Evolutionary conservation across 768 basidiomycete species (phyloP), one percentile per base, ranked within the genome.

Genomic region (Cystobasidium onofrii): DNA sequence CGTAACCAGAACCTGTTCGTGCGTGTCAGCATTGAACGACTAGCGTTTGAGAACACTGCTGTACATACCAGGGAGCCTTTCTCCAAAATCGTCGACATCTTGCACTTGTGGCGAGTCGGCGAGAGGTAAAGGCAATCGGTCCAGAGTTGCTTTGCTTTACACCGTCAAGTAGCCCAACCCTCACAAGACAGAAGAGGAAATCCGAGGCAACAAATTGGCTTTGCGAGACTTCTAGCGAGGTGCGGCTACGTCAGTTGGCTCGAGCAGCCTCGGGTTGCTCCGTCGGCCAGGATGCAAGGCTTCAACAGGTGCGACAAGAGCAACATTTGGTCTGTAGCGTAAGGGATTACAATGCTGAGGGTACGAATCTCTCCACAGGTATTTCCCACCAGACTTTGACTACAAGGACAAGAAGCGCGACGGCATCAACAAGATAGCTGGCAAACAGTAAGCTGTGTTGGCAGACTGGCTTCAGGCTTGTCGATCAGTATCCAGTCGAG

Each of bases 321-420:
- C n/a, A n/a, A n/a, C n/a, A n/a, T n/a, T n/a, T n/a, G n/a, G n/a
- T n/a, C n/a, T n/a, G n/a, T n/a, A n/a, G n/a, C n/a, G n/a, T n/a
- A n/a, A n/a, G n/a, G n/a, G n/a, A n/a, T n/a, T n/a, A n/a, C n/a
- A n/a, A n/a, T 27, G 43, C 43, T 27, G 44, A 52, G 54, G 25
- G 25, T 27, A n/a, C 33, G 27, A 27, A 4, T 27, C 12, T 29
- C 6, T 27, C 25, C 20, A 15, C 55, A 71, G 69, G 25, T 71
- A 71, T 54, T 71, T 55, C 55, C 50, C 50, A 31, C 69, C 69
- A 9, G 69, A 71, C 69, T 71, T 57, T 52, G 69, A 71, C 54
- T 55, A 44, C 54, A 55, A 61, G 69, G 54, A 60, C 54, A 71
- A 60, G 52, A 57, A 57, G 36, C 52, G 55, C n/a, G 66, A 69